phyloP scores from a whole-genome alignment of 805 yeast genomes.

The Saccharomycopsis javanensis region DNA sequence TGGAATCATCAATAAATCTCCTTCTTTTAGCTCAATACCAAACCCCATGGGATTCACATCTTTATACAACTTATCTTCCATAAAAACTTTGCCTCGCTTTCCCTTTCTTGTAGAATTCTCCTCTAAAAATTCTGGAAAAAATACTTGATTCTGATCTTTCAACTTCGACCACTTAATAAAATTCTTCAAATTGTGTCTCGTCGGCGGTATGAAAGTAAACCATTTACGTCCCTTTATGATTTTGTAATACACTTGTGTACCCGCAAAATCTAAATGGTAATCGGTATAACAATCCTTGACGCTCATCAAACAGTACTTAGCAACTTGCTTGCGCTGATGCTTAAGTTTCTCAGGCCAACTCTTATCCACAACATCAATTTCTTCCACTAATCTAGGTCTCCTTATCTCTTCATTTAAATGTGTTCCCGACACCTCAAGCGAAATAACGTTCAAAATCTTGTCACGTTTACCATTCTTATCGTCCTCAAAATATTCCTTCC shows the following conservation, averaged over 20 bases:
- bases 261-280: conserved; percentile 88
- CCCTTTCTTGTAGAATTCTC: conserved; percentile 3
- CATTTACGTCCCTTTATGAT: conserved; percentile 65
- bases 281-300: conserved; percentile 76
- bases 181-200: conserved; percentile 45
- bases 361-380: conserved; percentile 57
- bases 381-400: conserved; percentile 59
- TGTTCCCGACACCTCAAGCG: conserved; percentile 64
- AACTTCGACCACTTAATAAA: conserved; percentile 69
- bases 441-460: conserved; percentile 68
- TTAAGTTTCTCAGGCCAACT: conserved; percentile 41
- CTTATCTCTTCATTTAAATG: conserved; percentile 38
- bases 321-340: conserved; percentile 43
- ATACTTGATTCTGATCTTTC: conserved; percentile 48
- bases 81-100: background rate
- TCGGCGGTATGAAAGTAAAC: conserved; percentile 74
- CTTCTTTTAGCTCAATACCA: conserved; percentile 43
- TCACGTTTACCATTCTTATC: conserved; percentile 39
- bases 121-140: conserved; percentile 48
- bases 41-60: conserved; percentile 35
- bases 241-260: conserved; percentile 84
- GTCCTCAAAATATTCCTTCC: conserved; percentile 62
- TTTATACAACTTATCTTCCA: conserved; percentile 9
- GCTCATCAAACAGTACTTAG: conserved; percentile 79
- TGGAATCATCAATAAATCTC: conserved; percentile 76